phyloP scores from a whole-genome alignment of 441 rosid genomes.

The Populus trichocarpa region DNA sequence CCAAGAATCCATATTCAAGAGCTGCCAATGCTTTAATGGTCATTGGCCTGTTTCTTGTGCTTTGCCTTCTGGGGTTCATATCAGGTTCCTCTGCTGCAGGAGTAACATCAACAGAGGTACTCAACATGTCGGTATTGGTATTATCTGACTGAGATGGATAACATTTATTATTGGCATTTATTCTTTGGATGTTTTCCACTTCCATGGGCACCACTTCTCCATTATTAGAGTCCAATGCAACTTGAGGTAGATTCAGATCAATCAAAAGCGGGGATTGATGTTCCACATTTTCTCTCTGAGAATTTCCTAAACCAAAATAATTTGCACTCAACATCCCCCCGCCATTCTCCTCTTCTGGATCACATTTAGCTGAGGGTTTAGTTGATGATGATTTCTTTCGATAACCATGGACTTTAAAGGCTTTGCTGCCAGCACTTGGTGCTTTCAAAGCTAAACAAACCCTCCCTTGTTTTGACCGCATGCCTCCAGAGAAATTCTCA shows the following conservation, averaged over 20 bases:
- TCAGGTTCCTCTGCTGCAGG: slow-evolving; percentile 26
- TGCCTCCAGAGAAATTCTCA: slow-evolving; percentile 22
- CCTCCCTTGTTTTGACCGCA: slow-evolving; percentile 27
- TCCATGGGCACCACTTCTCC: slow-evolving; percentile 20
- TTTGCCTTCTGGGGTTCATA: slow-evolving; percentile 50
- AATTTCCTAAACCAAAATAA: slow-evolving; percentile 21
- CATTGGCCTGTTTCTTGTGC: slow-evolving; percentile 72
- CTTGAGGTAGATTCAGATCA: slow-evolving; percentile 32
- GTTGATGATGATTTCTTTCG: slow-evolving; percentile 21
- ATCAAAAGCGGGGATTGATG: slow-evolving; percentile 22
- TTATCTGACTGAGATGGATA: slow-evolving; percentile 18
- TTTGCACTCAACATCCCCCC: background rate
- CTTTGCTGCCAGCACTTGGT: slow-evolving; percentile 17
- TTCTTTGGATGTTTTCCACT: slow-evolving; percentile 26
- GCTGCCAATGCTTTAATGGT: slow-evolving; percentile 72
- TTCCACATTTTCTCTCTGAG: slow-evolving; percentile 22
- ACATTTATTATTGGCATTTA: slow-evolving; percentile 18
- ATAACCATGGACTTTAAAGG: slow-evolving; percentile 17
- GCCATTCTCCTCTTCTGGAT: slow-evolving; percentile 6
- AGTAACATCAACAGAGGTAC: slow-evolving; percentile 21
- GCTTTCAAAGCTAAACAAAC: slow-evolving; percentile 19
- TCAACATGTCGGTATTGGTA: slow-evolving; percentile 20
- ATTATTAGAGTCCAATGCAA: slow-evolving; percentile 22
- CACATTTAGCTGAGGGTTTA: slow-evolving; percentile 7
- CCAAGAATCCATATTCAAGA: slow-evolving; percentile 49